Evolutionary conservation across 805 yeast species (phyloP).

Genomic region (Schwanniomyces polymorphus): DNA sequence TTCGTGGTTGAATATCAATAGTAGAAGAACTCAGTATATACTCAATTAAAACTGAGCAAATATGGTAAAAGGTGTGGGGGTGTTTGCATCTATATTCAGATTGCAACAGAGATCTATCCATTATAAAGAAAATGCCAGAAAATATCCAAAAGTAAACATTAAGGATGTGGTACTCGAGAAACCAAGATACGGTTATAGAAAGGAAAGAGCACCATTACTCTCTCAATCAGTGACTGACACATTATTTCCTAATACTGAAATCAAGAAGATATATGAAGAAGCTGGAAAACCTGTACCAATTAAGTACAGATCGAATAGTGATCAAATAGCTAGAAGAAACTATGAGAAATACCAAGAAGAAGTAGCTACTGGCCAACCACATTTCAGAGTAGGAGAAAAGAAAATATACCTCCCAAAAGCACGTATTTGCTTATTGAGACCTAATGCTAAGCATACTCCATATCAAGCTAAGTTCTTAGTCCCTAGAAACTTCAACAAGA

Average conservation of each 20-base stretch:
- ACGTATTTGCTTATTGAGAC: conserved; percentile 74
- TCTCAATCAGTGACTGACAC: conserved; percentile 41
- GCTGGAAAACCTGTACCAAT: conserved; percentile 45
- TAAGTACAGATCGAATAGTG: conserved; percentile 33
- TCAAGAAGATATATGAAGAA: conserved; percentile 30
- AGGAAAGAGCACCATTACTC: conserved; percentile 35
- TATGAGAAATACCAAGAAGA: conserved; percentile 45
- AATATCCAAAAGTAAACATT: conserved; percentile 41
- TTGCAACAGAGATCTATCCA: conserved; percentile 22
- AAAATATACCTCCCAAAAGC: conserved; percentile 85
- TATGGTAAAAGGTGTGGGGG: conserved; percentile 2
- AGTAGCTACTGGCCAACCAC: conserved; percentile 65
- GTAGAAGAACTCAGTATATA: neutral
- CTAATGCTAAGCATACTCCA: conserved; percentile 96
- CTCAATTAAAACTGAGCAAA: neutral
- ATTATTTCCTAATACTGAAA: conserved; percentile 38
- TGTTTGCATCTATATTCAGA: conserved; percentile 7
- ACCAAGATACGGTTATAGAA: conserved; percentile 40
- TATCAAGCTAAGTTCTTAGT: conserved; percentile 96
- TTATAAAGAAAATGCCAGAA: conserved; percentile 27
- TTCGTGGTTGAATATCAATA: neutral
- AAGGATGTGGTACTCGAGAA: conserved; percentile 37
- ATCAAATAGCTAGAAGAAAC: conserved; percentile 38
- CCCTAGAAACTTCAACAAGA: conserved; percentile 88
- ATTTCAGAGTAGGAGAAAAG: conserved; percentile 78